phyloP scores from a whole-genome alignment of 2,329 filamentous ascomycete genomes.

The Cordyceps sp. region DNA sequence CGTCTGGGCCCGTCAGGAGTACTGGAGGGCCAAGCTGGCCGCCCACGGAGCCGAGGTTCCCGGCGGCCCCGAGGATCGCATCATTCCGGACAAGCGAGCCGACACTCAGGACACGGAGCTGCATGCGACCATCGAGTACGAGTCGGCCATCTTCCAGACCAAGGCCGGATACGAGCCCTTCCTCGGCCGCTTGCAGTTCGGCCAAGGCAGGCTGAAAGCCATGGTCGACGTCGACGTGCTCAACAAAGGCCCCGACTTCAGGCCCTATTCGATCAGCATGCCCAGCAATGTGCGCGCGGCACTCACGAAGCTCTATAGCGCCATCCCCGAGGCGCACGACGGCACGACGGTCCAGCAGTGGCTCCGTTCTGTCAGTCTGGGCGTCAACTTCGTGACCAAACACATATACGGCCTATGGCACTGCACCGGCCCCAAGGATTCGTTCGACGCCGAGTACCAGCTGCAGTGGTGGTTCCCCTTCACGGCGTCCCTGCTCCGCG shows the following conservation, averaged over 20 bases:
- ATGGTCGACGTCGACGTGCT: constrained; percentile 9
- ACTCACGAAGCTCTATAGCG: constrained; percentile 14
- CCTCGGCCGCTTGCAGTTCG: constrained; percentile 16
- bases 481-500: constrained; percentile 12
- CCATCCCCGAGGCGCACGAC: constrained; percentile 11
- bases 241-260: constrained; percentile 9
- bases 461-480: constrained; percentile 22
- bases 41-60: constrained; percentile 6
- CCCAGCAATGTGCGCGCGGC: constrained; percentile 12
- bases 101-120: constrained; percentile 11
- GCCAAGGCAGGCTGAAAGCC: constrained; percentile 8
- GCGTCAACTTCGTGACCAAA: constrained; percentile 19
- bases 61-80: constrained; percentile 6
- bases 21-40: constrained; percentile 16
- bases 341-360: constrained; percentile 12
- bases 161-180: constrained; percentile 18
- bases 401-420: constrained; percentile 20
- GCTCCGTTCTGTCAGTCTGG: constrained; percentile 15
- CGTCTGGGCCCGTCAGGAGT: constrained; percentile 24
- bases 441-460: constrained; percentile 14
- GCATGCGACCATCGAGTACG: constrained; percentile 23
- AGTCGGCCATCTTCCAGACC: constrained; percentile 22
- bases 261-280: constrained; percentile 14
- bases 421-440: constrained; percentile 20
- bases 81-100: constrained; percentile 6